Evolutionary conservation across 2,329 filamentous ascomycete species (phyloP), one percentile per base, ranked within the genome.

Genomic region (Nigrograna mackinnonii): DNA sequence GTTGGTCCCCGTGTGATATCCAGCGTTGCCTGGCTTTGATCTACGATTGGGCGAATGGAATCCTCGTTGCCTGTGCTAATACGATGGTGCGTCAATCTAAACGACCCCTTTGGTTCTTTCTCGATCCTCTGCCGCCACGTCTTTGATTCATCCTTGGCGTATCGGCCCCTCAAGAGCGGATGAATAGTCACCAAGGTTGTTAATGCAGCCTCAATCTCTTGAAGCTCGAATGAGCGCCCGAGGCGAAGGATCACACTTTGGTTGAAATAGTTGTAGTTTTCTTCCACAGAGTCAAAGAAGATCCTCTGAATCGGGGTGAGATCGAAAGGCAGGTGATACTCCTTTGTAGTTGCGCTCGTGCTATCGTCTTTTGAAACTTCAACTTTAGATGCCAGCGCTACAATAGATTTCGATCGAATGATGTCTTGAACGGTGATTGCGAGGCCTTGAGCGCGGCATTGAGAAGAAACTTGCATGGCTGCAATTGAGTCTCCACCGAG

Each of bases 161-260:
- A 74, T 6, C 70, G 62, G 11, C 61, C 68, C 22, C 69, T 59
- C 3, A 74, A 51, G 67, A 74, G 71, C 4, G 69, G 64, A 42
- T 74, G 71, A 12, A 52, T 58, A 7, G 49, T 41, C 1, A 70
- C 57, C 5, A 73, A 41, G 1, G 57, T 53, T 16, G 52, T 48
- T 2, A 73, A 39, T 1, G 69, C 68, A 12, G 39, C 21, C 20
- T 49, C 37, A 12, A 69, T 47, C 22, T 63, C 59, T 2, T 52
- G 32, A 11, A 49, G 16, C 12, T 65, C 59, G 20, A 62, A 55
- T 5, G 44, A 49, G 5, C 58, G 47, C 1, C 47, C 37, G 5
- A 64, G 47, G 26, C 54, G 54, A 9, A 65, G 51, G 2, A 63
- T 39, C 11, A 63, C 57, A 20, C 62, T 62, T 35, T 66, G 63